phyloP scores from a whole-genome alignment of 2,329 filamentous ascomycete species.

The Mariannaea elegans region DNA sequence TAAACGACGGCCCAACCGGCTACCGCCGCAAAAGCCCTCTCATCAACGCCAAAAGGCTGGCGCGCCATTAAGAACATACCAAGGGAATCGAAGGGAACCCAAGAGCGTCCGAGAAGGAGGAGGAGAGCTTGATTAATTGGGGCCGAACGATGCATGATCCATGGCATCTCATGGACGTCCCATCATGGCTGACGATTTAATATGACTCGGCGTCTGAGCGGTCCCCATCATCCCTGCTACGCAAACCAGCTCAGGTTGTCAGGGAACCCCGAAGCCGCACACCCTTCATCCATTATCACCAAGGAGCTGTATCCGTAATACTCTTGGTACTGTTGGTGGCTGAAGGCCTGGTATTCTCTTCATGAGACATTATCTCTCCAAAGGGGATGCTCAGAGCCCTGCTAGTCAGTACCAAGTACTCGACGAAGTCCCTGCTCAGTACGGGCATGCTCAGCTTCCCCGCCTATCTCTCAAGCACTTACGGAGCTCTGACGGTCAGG shows the following conservation, averaged over 20 bases:
- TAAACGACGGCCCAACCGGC: conserved; percentile 15
- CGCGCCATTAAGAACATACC: neutral
- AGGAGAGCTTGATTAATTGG: conserved; percentile 22
- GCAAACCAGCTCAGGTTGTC: conserved; percentile 22
- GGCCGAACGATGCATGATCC: conserved; percentile 31
- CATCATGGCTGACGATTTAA: conserved; percentile 30
- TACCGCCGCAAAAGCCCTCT: conserved; percentile 11
- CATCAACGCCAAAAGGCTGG: conserved; percentile 2
- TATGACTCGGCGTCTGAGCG: conserved; percentile 29
- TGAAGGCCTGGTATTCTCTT: conserved; percentile 17
- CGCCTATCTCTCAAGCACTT: conserved; percentile 1
- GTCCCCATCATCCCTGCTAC: conserved; percentile 18
- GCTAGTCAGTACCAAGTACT: neutral
- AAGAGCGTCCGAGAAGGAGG: neutral
- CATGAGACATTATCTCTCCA: conserved; percentile 28
- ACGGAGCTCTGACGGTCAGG: conserved; percentile 26
- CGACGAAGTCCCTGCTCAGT: neutral
- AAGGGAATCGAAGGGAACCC: conserved; percentile 7
- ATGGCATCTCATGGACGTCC: conserved; percentile 21
- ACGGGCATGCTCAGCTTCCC: neutral
- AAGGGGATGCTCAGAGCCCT: conserved; percentile 6
- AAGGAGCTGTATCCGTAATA: conserved; percentile 29
- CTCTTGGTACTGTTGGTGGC: conserved; percentile 32
- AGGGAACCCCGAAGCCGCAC: conserved; percentile 19
- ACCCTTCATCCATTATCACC: conserved; percentile 7